These are phyloP conservation scores for Lathyrus tuberosus DNA, from an alignment of 306 rosid genomes.

Conservation along the genomic window DNA sequence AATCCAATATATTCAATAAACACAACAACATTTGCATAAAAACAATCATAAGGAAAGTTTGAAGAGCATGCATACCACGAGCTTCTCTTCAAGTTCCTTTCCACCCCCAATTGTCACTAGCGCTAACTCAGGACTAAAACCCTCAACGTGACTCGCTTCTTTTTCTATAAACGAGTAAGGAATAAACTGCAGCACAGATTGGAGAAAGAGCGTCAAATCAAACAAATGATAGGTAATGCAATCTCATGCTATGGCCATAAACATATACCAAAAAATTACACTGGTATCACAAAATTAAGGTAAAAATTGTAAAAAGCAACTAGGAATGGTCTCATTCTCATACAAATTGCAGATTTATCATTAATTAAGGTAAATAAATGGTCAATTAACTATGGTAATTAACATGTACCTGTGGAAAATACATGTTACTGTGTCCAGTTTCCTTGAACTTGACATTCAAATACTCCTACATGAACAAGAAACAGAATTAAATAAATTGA, in stretches of 20 bases:
- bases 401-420: constrained; percentile 82
- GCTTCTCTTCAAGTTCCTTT: constrained; percentile 97
- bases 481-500: not conserved
- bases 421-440: constrained; percentile 96
- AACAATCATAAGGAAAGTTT: not conserved
- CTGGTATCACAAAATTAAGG: not conserved
- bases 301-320: too few relatives aligned
- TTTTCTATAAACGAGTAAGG: constrained; percentile 67
- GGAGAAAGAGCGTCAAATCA: constrained; percentile 23
- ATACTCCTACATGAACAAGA: constrained; percentile 60
- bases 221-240: constrained; percentile 8
- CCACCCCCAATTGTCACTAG: constrained; percentile 95
- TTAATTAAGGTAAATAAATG: not conserved
- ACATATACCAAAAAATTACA: not conserved
- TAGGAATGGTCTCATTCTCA: too few relatives aligned
- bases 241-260: not conserved
- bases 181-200: constrained; percentile 68
- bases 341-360: too few relatives aligned
- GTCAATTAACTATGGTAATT: not conserved
- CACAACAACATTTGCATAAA: not conserved
- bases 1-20: constrained; percentile 22
- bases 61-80: constrained; percentile 66
- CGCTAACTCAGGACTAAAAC: constrained; percentile 95
- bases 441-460: constrained; percentile 91
- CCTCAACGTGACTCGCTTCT: constrained; percentile 98